phyloP scores from a whole-genome alignment of 768 basidiomycete genomes.

The Trametes punicea region DNA sequence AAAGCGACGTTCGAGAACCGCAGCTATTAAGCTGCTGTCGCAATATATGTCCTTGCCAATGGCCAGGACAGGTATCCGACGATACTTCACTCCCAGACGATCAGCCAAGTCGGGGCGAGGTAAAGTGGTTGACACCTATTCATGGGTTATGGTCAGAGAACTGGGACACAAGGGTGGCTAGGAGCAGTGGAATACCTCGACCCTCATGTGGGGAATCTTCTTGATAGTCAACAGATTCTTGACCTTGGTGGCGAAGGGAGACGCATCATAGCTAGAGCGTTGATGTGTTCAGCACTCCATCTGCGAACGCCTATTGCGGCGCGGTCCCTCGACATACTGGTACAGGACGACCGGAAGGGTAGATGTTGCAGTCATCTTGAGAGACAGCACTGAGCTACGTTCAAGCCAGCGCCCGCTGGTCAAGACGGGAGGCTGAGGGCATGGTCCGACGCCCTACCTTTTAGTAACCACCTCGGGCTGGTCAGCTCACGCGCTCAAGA shows the following conservation, averaged over 20 bases:
- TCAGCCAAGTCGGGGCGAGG: constrained; percentile 58
- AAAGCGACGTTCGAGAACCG: constrained; percentile 52
- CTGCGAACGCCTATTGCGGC: not conserved
- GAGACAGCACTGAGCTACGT: not conserved
- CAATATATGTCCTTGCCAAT: constrained; percentile 62
- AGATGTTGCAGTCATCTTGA: not conserved
- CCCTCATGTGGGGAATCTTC: constrained; percentile 43
- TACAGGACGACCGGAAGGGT: constrained; percentile 39
- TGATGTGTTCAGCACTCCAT: not conserved
- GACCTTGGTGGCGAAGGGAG: constrained; percentile 50
- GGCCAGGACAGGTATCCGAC: constrained; percentile 56
- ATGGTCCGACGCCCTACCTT: not conserved
- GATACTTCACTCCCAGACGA: constrained; percentile 49
- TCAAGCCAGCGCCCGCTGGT: not conserved
- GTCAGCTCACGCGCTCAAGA: not conserved
- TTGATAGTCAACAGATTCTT: constrained; percentile 51
- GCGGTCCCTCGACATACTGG: constrained; percentile 34
- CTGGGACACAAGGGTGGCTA: not conserved
- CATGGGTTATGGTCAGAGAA: not conserved
- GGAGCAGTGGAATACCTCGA: constrained; percentile 36
- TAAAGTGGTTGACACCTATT: constrained; percentile 46
- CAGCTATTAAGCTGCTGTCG: constrained; percentile 53
- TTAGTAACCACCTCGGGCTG: not conserved
- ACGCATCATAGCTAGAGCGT: constrained; percentile 46
- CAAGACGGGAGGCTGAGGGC: not conserved